Evolutionary conservation across 2,329 filamentous ascomycete genomes (phyloP).

Genomic region (Periconia sp.): DNA sequence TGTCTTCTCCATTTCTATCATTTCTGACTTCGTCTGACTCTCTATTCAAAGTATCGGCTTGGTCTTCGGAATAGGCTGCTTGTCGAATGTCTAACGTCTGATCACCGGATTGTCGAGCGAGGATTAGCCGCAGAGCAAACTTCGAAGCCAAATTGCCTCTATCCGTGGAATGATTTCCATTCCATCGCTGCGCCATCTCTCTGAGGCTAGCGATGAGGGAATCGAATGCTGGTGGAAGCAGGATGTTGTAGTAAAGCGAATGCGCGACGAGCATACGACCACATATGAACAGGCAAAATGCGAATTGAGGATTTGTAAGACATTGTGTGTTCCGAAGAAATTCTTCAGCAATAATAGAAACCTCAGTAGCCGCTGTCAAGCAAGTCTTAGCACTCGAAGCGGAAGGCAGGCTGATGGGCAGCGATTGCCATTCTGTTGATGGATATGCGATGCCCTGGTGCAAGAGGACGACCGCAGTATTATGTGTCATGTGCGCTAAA

Average conservation of each 20-base stretch:
- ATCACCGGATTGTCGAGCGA: slow-evolving; percentile 17
- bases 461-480: slow-evolving; percentile 31
- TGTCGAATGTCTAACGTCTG: slow-evolving; percentile 41
- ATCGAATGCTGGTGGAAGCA: slow-evolving; percentile 39
- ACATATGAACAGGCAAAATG: slow-evolving; percentile 35
- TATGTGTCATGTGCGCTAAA: slow-evolving; percentile 36
- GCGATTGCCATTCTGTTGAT: slow-evolving; percentile 31
- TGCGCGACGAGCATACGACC: slow-evolving; percentile 44
- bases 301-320: slow-evolving; percentile 41
- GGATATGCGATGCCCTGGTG: slow-evolving; percentile 41
- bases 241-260: slow-evolving; percentile 36
- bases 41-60: not conserved
- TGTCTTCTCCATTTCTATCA: no score
- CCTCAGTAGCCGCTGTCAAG: slow-evolving; percentile 27
- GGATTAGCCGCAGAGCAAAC: slow-evolving; percentile 41
- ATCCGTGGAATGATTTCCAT: slow-evolving; percentile 23
- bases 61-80: slow-evolving; percentile 38
- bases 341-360: slow-evolving; percentile 30
- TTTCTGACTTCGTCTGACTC: not conserved
- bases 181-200: slow-evolving; percentile 49
- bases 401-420: slow-evolving; percentile 25
- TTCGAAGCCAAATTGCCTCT: slow-evolving; percentile 42
- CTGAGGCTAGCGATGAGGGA: slow-evolving; percentile 40
- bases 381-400: slow-evolving; percentile 29
- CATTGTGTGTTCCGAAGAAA: slow-evolving; percentile 27